Base-by-base conservation (phyloP, 192 early-diverging fungal species). In the Backusella psychrophila region DNA sequence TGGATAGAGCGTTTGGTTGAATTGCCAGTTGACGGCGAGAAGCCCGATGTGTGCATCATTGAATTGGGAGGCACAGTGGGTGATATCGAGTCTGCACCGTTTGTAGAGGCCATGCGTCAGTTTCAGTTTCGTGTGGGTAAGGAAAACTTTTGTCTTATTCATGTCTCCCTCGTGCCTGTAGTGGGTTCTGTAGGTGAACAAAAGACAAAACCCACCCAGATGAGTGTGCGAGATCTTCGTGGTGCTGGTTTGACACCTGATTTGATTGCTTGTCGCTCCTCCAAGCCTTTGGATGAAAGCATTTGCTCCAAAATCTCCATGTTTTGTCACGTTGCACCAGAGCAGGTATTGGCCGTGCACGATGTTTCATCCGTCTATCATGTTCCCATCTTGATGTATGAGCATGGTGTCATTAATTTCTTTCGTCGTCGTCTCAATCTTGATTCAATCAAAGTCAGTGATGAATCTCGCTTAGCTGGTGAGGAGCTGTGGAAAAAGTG, bases 111-210 rank as follows among this genome's bases (percentile, higher is more conserved):
- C 31, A 97, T 99, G 94, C 94, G 98, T 73, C 98, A 99, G 85
- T 99, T 99, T 91, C 98, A 99, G 83, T 98, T 98, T 89, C 93
- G 97, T 77, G 98, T 99, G 29, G 98, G 98, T 14, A 91, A 93
- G 82, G 96, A 96, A 72, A 99, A 99, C 90, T 98, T 99, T 81
- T 97, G 93, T 74, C 81, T 98, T 78, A 96, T 98, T 77, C 98
- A 98, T 80, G 98, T 99, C 9, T 98, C 98, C 19, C 87, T 99
- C 66, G 92, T 99, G 14, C 98, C 98, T 34, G 92, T 98, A 7
- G 95, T 99, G 33, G 98, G 98, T 38, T 91, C 94, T 1, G 98
- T 99, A 35, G 97, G 97, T 73, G 98, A 99, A 81, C 98, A 98
- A 85, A 99, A 99, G 90, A 98, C 97, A 26, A 99, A 99, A 88